A percentile compares a stretch with the other conserved stretches of the same genome.
Evolutionary conservation across 768 basidiomycete species (phyloP).

Genomic region (Xerocomellus amylosporus): DNA sequence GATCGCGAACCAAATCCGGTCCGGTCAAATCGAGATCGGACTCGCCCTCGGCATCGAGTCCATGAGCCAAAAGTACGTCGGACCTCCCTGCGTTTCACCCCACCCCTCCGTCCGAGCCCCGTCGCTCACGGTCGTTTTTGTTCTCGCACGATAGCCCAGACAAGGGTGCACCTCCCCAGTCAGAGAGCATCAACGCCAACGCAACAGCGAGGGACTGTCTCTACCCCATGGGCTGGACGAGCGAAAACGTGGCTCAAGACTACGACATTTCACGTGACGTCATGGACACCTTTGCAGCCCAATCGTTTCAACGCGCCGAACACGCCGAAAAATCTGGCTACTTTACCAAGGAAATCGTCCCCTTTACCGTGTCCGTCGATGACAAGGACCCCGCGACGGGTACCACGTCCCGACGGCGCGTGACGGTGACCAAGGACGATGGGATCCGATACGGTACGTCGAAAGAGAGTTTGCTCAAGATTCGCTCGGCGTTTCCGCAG

Average conservation of each 20-base stretch:
- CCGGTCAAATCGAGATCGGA: conserved; percentile 79
- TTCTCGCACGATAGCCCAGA: conserved; percentile 48
- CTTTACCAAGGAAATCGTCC: conserved; percentile 70
- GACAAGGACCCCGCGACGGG: conserved; percentile 60
- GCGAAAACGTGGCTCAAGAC: conserved; percentile 79
- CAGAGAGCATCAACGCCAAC: conserved; percentile 58
- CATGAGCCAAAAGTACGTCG: conserved; percentile 71
- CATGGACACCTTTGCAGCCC: conserved; percentile 72
- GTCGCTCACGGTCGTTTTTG: not conserved
- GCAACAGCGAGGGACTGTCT: conserved; percentile 57
- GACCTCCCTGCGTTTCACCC: too few species aligned
- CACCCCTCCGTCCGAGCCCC: too few species aligned
- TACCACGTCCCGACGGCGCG: conserved; percentile 37
- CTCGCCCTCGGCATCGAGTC: conserved; percentile 82
- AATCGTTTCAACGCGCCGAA: conserved; percentile 78
- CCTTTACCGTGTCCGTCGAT: conserved; percentile 64
- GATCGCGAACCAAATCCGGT: conserved; percentile 71
- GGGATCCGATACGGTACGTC: conserved; percentile 78
- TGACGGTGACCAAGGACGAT: conserved; percentile 69
- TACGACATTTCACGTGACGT: conserved; percentile 69
- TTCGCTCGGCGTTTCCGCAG: conserved; percentile 77
- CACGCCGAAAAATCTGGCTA: conserved; percentile 63
- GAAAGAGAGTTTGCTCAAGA: conserved; percentile 56
- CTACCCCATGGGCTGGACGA: conserved; percentile 87
- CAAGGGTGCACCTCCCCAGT: conserved; percentile 55